Evolutionary conservation across 257 asterid genomes (phyloP).

Genomic region (Echites panduratus): DNA sequence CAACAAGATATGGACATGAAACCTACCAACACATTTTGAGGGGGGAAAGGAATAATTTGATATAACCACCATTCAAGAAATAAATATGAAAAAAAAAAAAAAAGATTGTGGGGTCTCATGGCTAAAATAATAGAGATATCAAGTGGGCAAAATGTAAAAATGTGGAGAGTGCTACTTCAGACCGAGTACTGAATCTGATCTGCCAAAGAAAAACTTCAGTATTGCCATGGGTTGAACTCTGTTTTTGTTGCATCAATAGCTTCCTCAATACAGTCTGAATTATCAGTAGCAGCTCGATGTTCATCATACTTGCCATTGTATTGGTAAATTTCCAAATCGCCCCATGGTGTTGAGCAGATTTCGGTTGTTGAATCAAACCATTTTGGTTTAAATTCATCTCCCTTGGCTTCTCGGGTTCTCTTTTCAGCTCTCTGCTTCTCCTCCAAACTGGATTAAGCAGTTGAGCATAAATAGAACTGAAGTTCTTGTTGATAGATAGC

Average conservation of each 20-base stretch:
- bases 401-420: conserved; percentile 66
- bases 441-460: conserved; percentile 46
- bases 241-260: conserved; percentile 31
- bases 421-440: conserved; percentile 87
- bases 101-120: background rate
- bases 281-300: conserved; percentile 47
- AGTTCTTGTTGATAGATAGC: background rate
- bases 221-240: conserved; percentile 88
- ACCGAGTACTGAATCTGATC: background rate
- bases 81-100: background rate
- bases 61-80: background rate
- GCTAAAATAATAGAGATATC: background rate
- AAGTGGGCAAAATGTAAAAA: background rate
- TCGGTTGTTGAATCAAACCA: conserved; percentile 77
- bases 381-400: conserved; percentile 52
- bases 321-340: conserved; percentile 64
- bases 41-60: background rate
- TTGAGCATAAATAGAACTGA: background rate
- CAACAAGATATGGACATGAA: background rate
- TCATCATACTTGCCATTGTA: conserved; percentile 60
- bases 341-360: conserved; percentile 74
- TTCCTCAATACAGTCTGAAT: conserved; percentile 30
- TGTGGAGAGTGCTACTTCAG: background rate
- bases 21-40: background rate
- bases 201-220: conserved; percentile 21